Conservation (phyloP, 2,329 filamentous ascomycete species). For the Dactylonectria estremocensis region DNA sequence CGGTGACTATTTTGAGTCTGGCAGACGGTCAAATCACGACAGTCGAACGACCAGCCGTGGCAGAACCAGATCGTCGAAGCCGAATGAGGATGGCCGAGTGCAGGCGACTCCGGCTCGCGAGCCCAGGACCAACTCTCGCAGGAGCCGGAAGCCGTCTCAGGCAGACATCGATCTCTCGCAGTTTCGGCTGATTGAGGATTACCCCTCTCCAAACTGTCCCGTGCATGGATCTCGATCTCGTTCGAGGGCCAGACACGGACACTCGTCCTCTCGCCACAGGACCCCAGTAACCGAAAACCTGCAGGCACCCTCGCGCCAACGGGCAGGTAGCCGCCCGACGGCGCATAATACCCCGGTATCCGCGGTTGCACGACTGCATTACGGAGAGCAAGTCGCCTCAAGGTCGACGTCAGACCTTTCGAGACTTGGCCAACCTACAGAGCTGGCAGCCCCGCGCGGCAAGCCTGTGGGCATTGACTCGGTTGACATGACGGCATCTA, state of each 20-base stretch:
- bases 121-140: conserved; percentile 23
- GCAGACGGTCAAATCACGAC: conserved; percentile 5
- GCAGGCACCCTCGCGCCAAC: conserved; percentile 10
- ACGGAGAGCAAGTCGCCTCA: conserved; percentile 15
- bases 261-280: conserved; percentile 23
- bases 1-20: not conserved
- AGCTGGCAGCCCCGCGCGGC: conserved; percentile 4
- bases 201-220: conserved; percentile 40
- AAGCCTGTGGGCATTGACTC: not conserved
- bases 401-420: conserved; percentile 19
- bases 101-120: conserved; percentile 2
- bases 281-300: conserved; percentile 7
- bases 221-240: conserved; percentile 40
- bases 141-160: conserved; percentile 17
- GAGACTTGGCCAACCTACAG: not conserved
- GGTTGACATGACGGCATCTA: conserved; percentile 11
- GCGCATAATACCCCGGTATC: conserved; percentile 16
- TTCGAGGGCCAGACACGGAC: conserved; percentile 30
- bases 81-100: conserved; percentile 5
- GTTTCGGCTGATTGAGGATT: conserved; percentile 43
- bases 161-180: conserved; percentile 43
- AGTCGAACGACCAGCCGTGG: conserved; percentile 11
- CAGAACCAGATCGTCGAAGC: conserved; percentile 15
- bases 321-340: conserved; percentile 1
- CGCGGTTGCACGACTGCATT: conserved; percentile 13